Percentiles rank a stretch among this genome's conserved stretches.
Conservation (phyloP, 2,329 filamentous ascomycete species). For the Colletotrichum aenigma region DNA sequence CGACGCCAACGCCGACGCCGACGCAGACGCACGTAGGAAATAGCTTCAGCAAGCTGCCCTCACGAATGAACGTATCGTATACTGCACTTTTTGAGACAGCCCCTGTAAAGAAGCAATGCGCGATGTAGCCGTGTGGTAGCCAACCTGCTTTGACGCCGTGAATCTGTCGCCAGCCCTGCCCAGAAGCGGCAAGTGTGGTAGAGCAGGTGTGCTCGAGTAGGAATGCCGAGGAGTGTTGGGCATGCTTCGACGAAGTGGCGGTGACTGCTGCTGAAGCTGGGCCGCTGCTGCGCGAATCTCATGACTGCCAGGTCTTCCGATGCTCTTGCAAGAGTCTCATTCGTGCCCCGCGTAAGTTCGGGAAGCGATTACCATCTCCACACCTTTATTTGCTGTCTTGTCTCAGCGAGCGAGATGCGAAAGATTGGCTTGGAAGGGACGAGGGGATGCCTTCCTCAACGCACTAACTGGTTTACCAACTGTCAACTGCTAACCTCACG, state of each 20-base stretch:
- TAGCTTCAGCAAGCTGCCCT: constrained; percentile 16
- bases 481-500: background rate
- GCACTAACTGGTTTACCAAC: background rate
- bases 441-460: background rate
- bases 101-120: background rate
- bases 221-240: background rate
- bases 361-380: background rate
- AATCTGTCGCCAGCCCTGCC: background rate
- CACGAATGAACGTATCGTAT: constrained; percentile 17
- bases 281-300: constrained; percentile 6
- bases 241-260: constrained; percentile 4
- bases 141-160: background rate
- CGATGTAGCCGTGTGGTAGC: background rate
- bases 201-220: background rate
- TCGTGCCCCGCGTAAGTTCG: constrained; percentile 10
- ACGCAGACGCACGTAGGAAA: constrained; percentile 13
- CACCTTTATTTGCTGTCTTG: constrained; percentile 6
- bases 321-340: background rate
- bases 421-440: background rate
- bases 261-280: constrained; percentile 3
- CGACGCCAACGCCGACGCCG: background rate
- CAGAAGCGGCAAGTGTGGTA: background rate
- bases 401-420: constrained; percentile 9
- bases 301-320: constrained; percentile 9
- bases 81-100: background rate